Evolutionary conservation across 768 basidiomycete genomes (phyloP).

Genomic region (Cyclocybe cylindracea): DNA sequence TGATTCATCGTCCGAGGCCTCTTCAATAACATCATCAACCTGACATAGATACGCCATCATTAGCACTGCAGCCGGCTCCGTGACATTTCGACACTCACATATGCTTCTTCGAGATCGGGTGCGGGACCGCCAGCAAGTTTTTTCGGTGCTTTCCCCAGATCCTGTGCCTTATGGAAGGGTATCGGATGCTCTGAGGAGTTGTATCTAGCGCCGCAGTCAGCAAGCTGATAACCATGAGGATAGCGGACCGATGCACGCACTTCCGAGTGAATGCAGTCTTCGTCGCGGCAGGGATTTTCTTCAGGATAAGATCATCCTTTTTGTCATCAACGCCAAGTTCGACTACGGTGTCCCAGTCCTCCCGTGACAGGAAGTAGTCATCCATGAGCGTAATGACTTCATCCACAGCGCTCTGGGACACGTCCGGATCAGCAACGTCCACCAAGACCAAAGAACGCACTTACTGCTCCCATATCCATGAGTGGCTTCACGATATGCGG

Average conservation of each 20-base stretch:
- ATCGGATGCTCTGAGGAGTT: conserved; percentile 90
- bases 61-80: not conserved
- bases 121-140: conserved; percentile 73
- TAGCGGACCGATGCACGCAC: conserved; percentile 41
- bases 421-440: not conserved
- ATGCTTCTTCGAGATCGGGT: conserved; percentile 92
- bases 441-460: conserved; percentile 31
- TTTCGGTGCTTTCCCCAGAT: conserved; percentile 79
- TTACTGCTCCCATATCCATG: conserved; percentile 68
- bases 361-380: conserved; percentile 88
- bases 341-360: conserved; percentile 96
- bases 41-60: conserved; percentile 9
- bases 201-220: conserved; percentile 55
- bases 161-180: conserved; percentile 88
- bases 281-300: conserved; percentile 79
- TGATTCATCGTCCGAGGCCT: conserved; percentile 39
- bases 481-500: conserved; percentile 81
- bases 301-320: conserved; percentile 72
- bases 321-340: conserved; percentile 88
- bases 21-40: conserved; percentile 32
- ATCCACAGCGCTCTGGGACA: conserved; percentile 70
- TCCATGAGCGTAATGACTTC: conserved; percentile 90
- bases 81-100: conserved; percentile 36
- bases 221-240: not conserved
- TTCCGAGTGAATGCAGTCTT: conserved; percentile 87